phyloP scores from a whole-genome alignment of 176 grass and related monocot genomes.

The Oryza officinalis region DNA sequence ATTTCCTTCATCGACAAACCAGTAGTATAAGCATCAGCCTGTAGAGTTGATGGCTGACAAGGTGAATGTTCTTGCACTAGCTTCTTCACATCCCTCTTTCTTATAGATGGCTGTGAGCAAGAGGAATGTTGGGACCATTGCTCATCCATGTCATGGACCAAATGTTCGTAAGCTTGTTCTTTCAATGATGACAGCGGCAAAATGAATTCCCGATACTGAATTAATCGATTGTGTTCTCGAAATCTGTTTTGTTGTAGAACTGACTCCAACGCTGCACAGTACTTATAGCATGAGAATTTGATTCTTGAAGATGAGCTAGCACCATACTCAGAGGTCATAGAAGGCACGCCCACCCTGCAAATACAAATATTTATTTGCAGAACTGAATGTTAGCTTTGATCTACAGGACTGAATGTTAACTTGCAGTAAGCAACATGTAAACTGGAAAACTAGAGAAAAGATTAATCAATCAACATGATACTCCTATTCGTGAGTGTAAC shows the following conservation, averaged over 20 bases:
- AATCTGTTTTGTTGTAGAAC: background rate
- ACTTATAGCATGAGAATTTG: background rate
- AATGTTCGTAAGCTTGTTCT: background rate
- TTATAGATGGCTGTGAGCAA: background rate
- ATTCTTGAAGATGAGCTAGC: background rate
- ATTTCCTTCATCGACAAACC: conserved; percentile 58
- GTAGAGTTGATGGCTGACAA: background rate
- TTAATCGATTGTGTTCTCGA: background rate
- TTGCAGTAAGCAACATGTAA: background rate
- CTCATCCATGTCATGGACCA: conserved; percentile 14
- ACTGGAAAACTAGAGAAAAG: background rate
- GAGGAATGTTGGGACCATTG: conserved; percentile 9
- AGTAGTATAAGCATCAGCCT: background rate
- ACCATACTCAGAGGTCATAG: background rate
- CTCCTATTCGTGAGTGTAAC: background rate
- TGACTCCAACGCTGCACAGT: background rate
- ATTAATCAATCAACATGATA: background rate
- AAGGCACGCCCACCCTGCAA: background rate
- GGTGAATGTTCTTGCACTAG: background rate
- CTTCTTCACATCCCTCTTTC: background rate
- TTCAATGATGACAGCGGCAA: conserved; percentile 27
- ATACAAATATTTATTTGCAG: background rate
- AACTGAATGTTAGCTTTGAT: background rate
- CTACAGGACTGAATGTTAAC: background rate
- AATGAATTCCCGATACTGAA: background rate